Evolutionary conservation across 192 early-diverging fungal species (phyloP).

Genomic region (Chytriomyces hyalinus): DNA sequence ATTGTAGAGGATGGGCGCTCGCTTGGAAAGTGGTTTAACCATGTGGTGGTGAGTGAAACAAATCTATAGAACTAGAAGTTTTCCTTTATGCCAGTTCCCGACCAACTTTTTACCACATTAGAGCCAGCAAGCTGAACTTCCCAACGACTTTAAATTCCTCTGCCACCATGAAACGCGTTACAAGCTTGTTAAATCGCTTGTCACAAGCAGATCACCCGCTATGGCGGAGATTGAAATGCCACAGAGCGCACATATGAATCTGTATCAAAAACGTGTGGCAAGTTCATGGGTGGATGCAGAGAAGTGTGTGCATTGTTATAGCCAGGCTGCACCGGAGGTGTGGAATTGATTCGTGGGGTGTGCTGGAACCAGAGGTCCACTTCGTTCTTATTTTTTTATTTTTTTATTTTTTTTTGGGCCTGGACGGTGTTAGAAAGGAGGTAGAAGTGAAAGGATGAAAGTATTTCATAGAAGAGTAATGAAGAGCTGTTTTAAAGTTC

Average conservation of each 20-base stretch:
- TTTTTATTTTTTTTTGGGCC: too few species aligned
- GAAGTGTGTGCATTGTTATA: conserved; percentile 15
- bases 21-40: conserved; percentile 25
- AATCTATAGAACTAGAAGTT: too few species aligned
- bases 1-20: conserved; percentile 19
- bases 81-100: too few species aligned
- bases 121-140: conserved; percentile 23
- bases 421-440: too few species aligned
- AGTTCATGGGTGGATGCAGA: conserved; percentile 16
- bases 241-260: conserved; percentile 7
- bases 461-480: too few species aligned
- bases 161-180: conserved; percentile 28
- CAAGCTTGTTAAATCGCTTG: not conserved
- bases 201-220: not conserved
- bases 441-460: too few species aligned
- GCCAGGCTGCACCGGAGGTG: conserved; percentile 29
- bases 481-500: too few species aligned
- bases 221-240: conserved; percentile 27
- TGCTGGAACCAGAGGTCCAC: too few species aligned
- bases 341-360: not conserved
- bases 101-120: not conserved
- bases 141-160: conserved; percentile 28
- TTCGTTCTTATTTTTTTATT: too few species aligned
- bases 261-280: conserved; percentile 9
- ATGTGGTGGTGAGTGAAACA: not conserved